Evolutionary conservation across 257 asterid genomes (phyloP), one percentile per base, ranked within the genome.

Genomic region (Nyctanthes arbortristis): DNA sequence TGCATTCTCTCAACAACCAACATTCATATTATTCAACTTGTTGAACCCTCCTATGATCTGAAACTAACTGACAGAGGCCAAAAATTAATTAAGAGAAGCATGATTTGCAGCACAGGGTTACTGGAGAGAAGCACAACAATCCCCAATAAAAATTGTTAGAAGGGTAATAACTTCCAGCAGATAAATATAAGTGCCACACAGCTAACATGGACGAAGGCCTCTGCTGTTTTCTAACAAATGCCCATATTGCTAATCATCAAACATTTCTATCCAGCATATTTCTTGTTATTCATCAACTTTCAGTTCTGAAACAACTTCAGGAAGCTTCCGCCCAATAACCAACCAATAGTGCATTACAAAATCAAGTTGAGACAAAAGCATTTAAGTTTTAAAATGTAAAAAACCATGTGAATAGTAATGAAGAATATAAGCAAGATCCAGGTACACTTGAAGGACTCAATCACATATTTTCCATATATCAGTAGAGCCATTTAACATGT

Each of bases 341-440:
- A 18, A 25, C 31, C 14, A 40, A 65, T 31, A 11, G 56, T 18
- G 25, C 14, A 54, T 67, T 20, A 25, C 2, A 54, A 52, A 54
- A 30, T 65, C 59, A 66, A 39, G 52, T 25, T 27, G 8, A 36
- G 3, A 70, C 18, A 75, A 31, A 27, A 63, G 58, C 2, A 34
- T n/a, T n/a, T n/a, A n/a, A n/a, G n/a, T n/a, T n/a, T n/a, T n/a
- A n/a, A n/a, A n/a, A n/a, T n/a, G n/a, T n/a, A n/a, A n/a, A n/a
- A n/a, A n/a, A n/a, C n/a, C n/a, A n/a, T n/a, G n/a, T n/a, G n/a
- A n/a, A n/a, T n/a, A n/a, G n/a, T n/a, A 45, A 43, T 13, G 39
- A 20, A 39, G 12, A 7, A 64, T 3, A 57, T 6, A 66, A 45
- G 35, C 8, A 35, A 31, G 6, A 33, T 4, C 40, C 10, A 58